These are phyloP conservation scores for Prunus kanzakura DNA, from an alignment of 306 rosid genomes.

Conservation along the genomic window DNA sequence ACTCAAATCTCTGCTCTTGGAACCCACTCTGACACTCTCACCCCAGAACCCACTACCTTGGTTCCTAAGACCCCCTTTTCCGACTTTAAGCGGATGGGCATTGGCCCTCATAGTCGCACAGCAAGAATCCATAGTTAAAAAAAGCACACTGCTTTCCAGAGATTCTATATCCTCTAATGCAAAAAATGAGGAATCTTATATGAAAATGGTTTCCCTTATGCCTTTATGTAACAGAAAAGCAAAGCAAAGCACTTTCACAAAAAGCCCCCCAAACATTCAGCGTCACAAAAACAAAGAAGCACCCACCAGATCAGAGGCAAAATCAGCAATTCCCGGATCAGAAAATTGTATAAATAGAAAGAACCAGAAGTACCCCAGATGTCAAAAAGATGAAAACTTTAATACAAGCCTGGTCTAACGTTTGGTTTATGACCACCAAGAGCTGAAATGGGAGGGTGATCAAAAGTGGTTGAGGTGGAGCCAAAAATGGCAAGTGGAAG, in stretches of 20 bases:
- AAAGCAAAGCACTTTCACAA: constrained; percentile 8
- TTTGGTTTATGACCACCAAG: background rate
- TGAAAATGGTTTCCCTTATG: background rate
- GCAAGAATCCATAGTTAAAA: constrained; percentile 45
- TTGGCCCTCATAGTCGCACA: constrained; percentile 40
- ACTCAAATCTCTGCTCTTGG: constrained; percentile 32
- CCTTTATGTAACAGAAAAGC: constrained; percentile 2
- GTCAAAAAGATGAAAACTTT: constrained; percentile 4
- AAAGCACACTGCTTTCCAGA: background rate
- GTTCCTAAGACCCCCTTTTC: constrained; percentile 21
- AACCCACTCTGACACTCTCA: constrained; percentile 37
- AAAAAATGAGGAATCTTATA: constrained; percentile 9
- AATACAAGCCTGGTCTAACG: background rate
- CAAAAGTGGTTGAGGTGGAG: background rate
- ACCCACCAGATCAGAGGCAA: background rate
- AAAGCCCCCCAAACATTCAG: constrained; percentile 12
- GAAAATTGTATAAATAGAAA: background rate
- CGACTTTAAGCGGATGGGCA: constrained; percentile 21
- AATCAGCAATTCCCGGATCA: constrained; percentile 18
- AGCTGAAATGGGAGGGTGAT: background rate
- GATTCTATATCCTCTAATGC: background rate
- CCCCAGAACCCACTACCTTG: constrained; percentile 49
- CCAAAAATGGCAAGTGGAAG: constrained; percentile 6
- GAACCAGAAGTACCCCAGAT: background rate
- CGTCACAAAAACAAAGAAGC: background rate